phyloP scores from a whole-genome alignment of 345 rosid species.

The Eucalyptus camaldulensis region DNA sequence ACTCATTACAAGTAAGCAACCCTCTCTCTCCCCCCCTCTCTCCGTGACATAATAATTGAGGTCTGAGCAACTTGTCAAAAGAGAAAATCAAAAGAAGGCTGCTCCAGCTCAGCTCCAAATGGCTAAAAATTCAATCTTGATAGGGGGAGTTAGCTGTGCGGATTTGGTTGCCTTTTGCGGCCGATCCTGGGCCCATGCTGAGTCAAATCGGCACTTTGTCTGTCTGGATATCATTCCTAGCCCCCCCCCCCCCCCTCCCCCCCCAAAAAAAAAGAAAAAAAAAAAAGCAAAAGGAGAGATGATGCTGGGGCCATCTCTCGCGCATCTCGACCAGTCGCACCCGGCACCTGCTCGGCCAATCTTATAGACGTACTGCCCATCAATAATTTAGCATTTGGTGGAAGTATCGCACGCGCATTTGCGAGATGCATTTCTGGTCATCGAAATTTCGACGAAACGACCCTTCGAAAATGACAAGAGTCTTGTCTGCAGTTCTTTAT shows the following conservation, averaged over 20 bases:
- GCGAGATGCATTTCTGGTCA: not conserved
- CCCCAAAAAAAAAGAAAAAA: not conserved
- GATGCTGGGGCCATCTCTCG: not conserved
- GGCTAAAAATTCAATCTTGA: not conserved
- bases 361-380: not conserved
- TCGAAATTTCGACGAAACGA: not conserved
- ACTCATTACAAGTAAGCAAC: slow-evolving; percentile 66
- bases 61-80: not conserved
- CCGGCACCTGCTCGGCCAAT: not conserved
- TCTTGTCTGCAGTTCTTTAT: not conserved
- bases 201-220: not conserved
- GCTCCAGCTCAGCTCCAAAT: not conserved
- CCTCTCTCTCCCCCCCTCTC: not conserved
- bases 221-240: not conserved
- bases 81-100: not conserved
- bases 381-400: not conserved
- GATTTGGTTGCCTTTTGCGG: not conserved
- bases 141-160: not conserved
- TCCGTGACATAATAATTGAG: not conserved
- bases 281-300: not conserved
- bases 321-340: not conserved
- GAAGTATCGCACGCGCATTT: not conserved
- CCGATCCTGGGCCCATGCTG: not conserved
- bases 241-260: not conserved
- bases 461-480: not conserved